A percentile compares a stretch with the other conserved stretches of the same genome.
Evolutionary conservation across 2,329 filamentous ascomycete species (phyloP).

Genomic region (Tolypocladium paradoxum): DNA sequence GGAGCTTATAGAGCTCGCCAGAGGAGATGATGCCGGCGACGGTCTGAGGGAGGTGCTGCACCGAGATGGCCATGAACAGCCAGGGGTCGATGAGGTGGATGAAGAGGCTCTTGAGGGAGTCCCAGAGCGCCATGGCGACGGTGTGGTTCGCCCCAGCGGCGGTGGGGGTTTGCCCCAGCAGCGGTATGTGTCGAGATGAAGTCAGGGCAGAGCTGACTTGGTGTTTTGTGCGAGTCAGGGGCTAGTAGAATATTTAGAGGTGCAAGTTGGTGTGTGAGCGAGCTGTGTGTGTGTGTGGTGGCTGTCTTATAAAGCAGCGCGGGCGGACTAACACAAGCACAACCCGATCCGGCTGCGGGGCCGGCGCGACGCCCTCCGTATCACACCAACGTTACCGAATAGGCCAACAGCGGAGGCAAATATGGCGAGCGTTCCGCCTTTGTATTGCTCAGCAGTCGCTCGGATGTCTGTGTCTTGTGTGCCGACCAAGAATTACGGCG

Average conservation of each 20-base stretch:
- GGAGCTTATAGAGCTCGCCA: constrained; percentile 23
- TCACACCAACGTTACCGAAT: background rate
- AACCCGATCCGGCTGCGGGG: background rate
- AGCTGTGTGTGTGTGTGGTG: background rate
- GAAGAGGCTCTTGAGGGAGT: constrained; percentile 15
- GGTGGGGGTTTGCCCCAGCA: background rate
- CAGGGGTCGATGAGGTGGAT: constrained; percentile 34
- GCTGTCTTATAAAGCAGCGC: background rate
- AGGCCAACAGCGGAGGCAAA: background rate
- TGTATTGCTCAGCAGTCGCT: background rate
- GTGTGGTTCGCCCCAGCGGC: background rate
- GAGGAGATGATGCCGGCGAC: constrained; percentile 29
- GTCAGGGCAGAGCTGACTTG: background rate
- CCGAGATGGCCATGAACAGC: constrained; percentile 38
- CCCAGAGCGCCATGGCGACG: constrained; percentile 13
- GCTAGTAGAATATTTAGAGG: background rate
- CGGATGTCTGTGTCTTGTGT: background rate
- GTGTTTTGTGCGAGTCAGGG: background rate
- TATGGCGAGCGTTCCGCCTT: background rate
- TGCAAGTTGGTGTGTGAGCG: background rate
- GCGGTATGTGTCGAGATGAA: background rate
- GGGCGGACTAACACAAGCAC: background rate
- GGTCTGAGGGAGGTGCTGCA: constrained; percentile 40
- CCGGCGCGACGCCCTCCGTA: background rate
- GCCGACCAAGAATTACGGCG: background rate